Evolutionary conservation across 1,139 yeast genomes (phyloP), one percentile per base, ranked within the genome.

Genomic region (Saccharomyces pastorianus): DNA sequence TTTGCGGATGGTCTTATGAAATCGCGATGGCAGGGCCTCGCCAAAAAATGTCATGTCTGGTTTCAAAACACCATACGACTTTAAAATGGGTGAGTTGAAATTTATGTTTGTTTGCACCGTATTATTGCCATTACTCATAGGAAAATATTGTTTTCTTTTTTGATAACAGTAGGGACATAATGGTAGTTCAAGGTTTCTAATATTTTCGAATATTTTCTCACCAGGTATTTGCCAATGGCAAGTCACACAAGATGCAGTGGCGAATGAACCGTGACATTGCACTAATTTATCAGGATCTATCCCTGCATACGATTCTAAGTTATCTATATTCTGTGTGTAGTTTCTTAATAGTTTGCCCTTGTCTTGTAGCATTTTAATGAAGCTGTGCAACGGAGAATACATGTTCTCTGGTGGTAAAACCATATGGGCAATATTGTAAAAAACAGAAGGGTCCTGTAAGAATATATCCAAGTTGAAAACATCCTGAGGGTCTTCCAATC

Each of bases 1-100:
- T 50, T 76, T 71, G 46, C 76, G 74, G 41, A 88, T 77, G 29
- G 78, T 72, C 49, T 80, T 79, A 62, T 88, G 93, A 65, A 86
- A 90, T 51, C 77, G 70, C n/a, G 75, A 71, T 0, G 98, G 97
- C 55, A 93, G 75, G 13, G 84, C 81, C 67, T 93, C 98, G 5
- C 96, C 96, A 64, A 93, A 93, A 66, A 93, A 93, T 0, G 97
- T 91, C 55, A 93, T 91, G 68, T 93, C 96, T 0, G 99, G 99
- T 67, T 93, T 93, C 77, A 88, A 78, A 2, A 91, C 93, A 9
- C 96, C 96, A 66, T 70, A 84, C 7, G 85, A 79, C 50, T 74
- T 73, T 38, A 64, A 49, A 17, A 59, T 50, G n/a, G 25, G 27
- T 9, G 41, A 17, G 17, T 42, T 46, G 20, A 42, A 32, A 28